Evolutionary conservation across 805 yeast species (phyloP).

Genomic region (Helenozyma baotianmanensis): DNA sequence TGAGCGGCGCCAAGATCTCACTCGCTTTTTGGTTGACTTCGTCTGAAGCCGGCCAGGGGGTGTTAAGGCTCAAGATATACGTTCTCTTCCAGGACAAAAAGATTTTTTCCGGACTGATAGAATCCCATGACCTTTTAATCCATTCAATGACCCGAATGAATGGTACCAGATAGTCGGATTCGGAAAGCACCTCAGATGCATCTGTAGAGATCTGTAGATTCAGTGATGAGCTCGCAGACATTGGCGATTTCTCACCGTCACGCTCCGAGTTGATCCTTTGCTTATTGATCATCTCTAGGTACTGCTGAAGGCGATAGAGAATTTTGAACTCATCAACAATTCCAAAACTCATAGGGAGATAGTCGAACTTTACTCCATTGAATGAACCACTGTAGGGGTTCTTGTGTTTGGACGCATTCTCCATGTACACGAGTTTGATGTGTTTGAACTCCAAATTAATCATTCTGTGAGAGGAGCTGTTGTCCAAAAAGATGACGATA

Average conservation of each 20-base stretch:
- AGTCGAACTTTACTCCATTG: constrained; percentile 48
- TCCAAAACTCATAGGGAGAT: constrained; percentile 62
- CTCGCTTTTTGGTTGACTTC: constrained; percentile 11
- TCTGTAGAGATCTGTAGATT: neutral
- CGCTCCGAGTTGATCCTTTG: constrained; percentile 9
- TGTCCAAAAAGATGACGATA: constrained; percentile 54
- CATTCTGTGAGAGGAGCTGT: constrained; percentile 59
- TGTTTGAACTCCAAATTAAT: constrained; percentile 35
- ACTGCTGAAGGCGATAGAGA: constrained; percentile 55
- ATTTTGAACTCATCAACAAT: constrained; percentile 58
- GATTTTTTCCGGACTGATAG: constrained; percentile 29
- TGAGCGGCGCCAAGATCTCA: constrained; percentile 9
- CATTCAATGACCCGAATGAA: constrained; percentile 55
- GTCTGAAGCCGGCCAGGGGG: constrained; percentile 27
- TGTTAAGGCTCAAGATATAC: constrained; percentile 24
- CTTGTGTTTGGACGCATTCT: constrained; percentile 35
- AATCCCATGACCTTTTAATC: constrained; percentile 55
- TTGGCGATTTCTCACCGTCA: constrained; percentile 1
- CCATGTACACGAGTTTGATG: constrained; percentile 32
- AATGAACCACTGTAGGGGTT: constrained; percentile 30
- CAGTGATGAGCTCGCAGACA: neutral
- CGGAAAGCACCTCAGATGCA: constrained; percentile 29
- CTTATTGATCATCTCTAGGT: constrained; percentile 38
- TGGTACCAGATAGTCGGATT: constrained; percentile 42
- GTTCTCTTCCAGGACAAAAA: constrained; percentile 33